Evolutionary conservation across 768 basidiomycete genomes (phyloP).

Genomic region (Leccinum incarnatum): DNA sequence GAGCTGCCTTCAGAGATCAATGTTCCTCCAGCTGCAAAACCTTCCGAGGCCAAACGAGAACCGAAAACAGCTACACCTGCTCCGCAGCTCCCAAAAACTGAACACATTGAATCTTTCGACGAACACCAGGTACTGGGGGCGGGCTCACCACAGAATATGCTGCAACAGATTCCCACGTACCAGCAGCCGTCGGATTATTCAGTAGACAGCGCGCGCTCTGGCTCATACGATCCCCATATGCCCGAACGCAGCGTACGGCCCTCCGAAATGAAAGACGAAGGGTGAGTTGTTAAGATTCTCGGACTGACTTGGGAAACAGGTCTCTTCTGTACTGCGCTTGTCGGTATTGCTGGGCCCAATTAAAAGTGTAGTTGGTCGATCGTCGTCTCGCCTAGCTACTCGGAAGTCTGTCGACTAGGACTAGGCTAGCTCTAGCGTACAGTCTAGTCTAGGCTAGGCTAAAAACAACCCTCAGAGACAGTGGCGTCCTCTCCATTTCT

Average conservation of each 20-base stretch:
- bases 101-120: constrained; percentile 15
- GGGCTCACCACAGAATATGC: constrained; percentile 40
- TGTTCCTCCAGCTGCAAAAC: constrained; percentile 18
- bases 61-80: constrained; percentile 7
- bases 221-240: constrained; percentile 41
- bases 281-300: constrained; percentile 59
- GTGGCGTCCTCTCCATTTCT: constrained; percentile 66
- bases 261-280: constrained; percentile 97
- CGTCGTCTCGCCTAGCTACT: constrained; percentile 42
- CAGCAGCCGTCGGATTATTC: constrained; percentile 63
- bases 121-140: constrained; percentile 9
- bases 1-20: constrained; percentile 27
- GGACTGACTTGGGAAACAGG: constrained; percentile 13
- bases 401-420: constrained; percentile 60
- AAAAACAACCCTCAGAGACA: constrained; percentile 59
- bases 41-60: constrained; percentile 21
- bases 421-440: constrained; percentile 77
- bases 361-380: constrained; percentile 42
- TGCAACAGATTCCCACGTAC: constrained; percentile 77
- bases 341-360: constrained; percentile 28
- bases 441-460: constrained; percentile 81
- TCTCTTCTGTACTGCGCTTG: constrained; percentile 14
- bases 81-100: constrained; percentile 10
- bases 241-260: constrained; percentile 71
- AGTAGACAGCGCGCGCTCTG: constrained; percentile 33